These are phyloP conservation scores for Scedosporium aurantiacum DNA, from an alignment of 2,329 filamentous ascomycete species.

Conservation along the genomic window DNA sequence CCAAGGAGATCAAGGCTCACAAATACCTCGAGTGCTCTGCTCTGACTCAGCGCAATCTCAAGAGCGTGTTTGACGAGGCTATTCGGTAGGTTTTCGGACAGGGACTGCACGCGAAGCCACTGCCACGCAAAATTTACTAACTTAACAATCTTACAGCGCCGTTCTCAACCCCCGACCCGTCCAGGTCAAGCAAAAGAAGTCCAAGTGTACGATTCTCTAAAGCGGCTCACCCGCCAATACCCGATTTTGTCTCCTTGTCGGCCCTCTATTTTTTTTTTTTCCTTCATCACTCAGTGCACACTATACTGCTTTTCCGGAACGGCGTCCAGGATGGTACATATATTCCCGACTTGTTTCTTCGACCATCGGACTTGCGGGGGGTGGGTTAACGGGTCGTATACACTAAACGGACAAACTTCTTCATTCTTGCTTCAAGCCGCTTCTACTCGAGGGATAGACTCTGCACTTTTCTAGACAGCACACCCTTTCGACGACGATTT, in stretches of 20 bases:
- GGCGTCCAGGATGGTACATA: slow-evolving; percentile 8
- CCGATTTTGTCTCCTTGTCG: background rate
- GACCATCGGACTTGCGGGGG: slow-evolving; percentile 11
- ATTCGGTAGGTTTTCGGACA: slow-evolving; percentile 60
- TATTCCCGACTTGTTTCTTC: slow-evolving; percentile 18
- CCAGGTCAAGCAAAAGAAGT: slow-evolving; percentile 47
- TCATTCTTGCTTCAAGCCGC: slow-evolving; percentile 9
- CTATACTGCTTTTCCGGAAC: slow-evolving; percentile 11
- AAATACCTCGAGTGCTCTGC: slow-evolving; percentile 98
- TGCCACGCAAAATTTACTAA: slow-evolving; percentile 10
- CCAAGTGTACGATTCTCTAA: slow-evolving; percentile 61
- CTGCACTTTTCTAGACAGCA: background rate
- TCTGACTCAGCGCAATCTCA: slow-evolving; percentile 89
- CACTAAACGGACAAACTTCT: slow-evolving; percentile 12
- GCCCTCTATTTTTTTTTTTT: background rate
- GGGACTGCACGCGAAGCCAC: slow-evolving; percentile 8
- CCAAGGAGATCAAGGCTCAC: slow-evolving; percentile 89
- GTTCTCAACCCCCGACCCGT: slow-evolving; percentile 59
- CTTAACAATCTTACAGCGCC: slow-evolving; percentile 39
- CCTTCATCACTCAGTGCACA: slow-evolving; percentile 5
- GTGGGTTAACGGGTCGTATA: slow-evolving; percentile 4
- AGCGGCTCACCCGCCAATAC: slow-evolving; percentile 7
- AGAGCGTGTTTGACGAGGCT: slow-evolving; percentile 97
- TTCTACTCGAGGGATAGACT: slow-evolving; percentile 2
- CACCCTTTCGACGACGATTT: background rate